Base-by-base conservation (phyloP, 306 rosid genomes). In the Castanospermum australe region DNA sequence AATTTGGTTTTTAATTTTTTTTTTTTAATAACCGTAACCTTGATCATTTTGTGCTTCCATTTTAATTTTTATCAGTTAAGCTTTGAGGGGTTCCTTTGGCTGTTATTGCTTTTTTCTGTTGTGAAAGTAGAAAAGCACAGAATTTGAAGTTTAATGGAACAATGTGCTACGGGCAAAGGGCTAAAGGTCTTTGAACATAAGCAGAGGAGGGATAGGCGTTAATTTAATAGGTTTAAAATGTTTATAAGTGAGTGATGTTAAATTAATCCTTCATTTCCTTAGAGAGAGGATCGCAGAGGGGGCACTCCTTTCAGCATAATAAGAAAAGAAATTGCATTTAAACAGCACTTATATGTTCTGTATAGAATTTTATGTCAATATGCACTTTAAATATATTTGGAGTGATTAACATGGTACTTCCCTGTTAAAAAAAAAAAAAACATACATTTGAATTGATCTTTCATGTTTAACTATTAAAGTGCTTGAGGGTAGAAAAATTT, bases 71-170 rank as follows among this genome's bases (percentile, higher is more conserved):
- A 12, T 38, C 4, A 20, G 33, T 42, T 73, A 30, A 6, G 28
- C 32, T 12, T 50, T 22, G 30, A 15, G 33, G 18, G 61, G 14
- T 69, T 82, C 36, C 24, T 21, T 51, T 51, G 21, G 3, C 17
- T 69, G 45, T 36, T 39, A 21, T 48, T 61, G 71, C n/a, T 74
- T 72, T 67, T 44, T 45, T 36, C 33, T 52, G 56, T 72, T 66
- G 52, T 79, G 44, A 61, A 32, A 66, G 36, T 63, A 17, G 66
- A 47, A 69, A 59, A 38, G 61, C 72, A 21, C 13, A 11, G 33
- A 25, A 24, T 24, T 48, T 30, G 4, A 8, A 28, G 20, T 61
- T 77, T 36, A 44, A 44, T 54, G 60, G 21, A 70, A 50, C 2
- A 61, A 32, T 15, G 25, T 68, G 17, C 60, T 45, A n/a, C 47